These are phyloP conservation scores for Trichocladium antarcticum DNA, from an alignment of 495 filamentous ascomycete species.

Conservation along the genomic window DNA sequence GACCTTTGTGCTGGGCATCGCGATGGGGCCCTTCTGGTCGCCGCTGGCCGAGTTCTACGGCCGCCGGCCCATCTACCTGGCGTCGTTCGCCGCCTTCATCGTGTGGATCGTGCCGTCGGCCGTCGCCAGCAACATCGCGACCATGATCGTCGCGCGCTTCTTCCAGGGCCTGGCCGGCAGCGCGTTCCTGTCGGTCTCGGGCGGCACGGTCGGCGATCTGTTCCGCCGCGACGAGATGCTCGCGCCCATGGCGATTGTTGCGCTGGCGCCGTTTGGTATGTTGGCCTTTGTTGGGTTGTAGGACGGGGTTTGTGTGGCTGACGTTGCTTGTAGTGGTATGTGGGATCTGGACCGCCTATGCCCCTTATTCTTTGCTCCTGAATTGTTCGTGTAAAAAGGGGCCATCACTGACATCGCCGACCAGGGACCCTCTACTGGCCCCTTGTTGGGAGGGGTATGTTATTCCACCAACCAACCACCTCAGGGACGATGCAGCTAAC, in stretches of 20 bases:
- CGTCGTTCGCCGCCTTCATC: conserved; percentile 65
- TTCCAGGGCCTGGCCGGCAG: conserved; percentile 75
- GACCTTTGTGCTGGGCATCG: conserved; percentile 65
- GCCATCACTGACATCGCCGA: too few species aligned
- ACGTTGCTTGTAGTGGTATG: too few species aligned
- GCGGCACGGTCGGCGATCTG: conserved; percentile 84
- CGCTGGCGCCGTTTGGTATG: conserved; percentile 68
- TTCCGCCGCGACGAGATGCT: conserved; percentile 66
- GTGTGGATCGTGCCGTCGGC: conserved; percentile 85
- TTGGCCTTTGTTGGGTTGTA: too few species aligned
- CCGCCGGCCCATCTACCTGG: conserved; percentile 70
- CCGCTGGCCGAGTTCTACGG: conserved; percentile 72
- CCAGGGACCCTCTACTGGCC: conserved; percentile 51
- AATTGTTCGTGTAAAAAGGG: too few species aligned
- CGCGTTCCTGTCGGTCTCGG: conserved; percentile 82
- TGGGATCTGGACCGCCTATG: too few species aligned
- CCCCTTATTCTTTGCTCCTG: too few species aligned
- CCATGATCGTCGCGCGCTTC: conserved; percentile 75
- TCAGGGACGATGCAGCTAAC: too few species aligned
- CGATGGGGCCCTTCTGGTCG: conserved; percentile 60
- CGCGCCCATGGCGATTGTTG: conserved; percentile 54
- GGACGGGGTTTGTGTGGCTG: too few species aligned
- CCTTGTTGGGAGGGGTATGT: conserved; percentile 48
- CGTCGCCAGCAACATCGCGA: conserved; percentile 69
- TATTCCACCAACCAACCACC: too few species aligned